These are phyloP conservation scores for Umbilicus rupestris DNA, from an alignment of 164 flowering plant genomes.

Conservation along the genomic window DNA sequence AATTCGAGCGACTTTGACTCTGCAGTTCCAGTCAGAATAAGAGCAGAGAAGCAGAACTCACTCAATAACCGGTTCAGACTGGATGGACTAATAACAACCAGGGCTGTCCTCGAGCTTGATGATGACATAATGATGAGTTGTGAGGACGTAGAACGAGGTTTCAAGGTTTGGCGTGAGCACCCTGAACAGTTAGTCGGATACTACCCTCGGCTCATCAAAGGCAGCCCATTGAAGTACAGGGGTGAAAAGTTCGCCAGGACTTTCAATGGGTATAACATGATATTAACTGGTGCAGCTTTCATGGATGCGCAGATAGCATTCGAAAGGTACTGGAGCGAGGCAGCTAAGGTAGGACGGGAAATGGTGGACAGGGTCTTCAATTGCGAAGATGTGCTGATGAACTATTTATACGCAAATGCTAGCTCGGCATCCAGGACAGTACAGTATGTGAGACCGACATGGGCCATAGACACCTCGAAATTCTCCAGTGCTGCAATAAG, in stretches of 20 bases:
- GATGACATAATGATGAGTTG: slow-evolving; percentile 98
- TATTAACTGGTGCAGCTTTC: slow-evolving; percentile 91
- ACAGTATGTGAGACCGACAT: slow-evolving; percentile 76
- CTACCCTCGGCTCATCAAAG: slow-evolving; percentile 64
- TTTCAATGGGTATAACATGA: slow-evolving; percentile 70
- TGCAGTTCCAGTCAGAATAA: slow-evolving; percentile 68
- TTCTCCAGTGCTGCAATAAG: slow-evolving; percentile 81
- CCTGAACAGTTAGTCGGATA: slow-evolving; percentile 86
- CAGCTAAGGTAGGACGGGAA: slow-evolving; percentile 55
- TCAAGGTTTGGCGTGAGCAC: slow-evolving; percentile 76
- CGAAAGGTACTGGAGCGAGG: slow-evolving; percentile 63
- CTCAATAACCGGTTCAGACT: slow-evolving; percentile 72
- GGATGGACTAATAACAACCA: slow-evolving; percentile 58
- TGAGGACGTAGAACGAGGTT: slow-evolving; percentile 79
- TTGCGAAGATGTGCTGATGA: slow-evolving; percentile 87
- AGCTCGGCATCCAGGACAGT: slow-evolving; percentile 47
- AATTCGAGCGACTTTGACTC: slow-evolving; percentile 56
- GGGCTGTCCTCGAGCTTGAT: slow-evolving; percentile 88
- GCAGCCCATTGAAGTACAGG: slow-evolving; percentile 53
- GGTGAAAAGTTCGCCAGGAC: slow-evolving; percentile 73
- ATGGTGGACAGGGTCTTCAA: slow-evolving; percentile 65
- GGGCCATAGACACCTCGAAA: slow-evolving; percentile 86
- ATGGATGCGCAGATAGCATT: slow-evolving; percentile 52
- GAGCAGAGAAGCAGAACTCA: slow-evolving; percentile 66
- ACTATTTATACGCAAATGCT: slow-evolving; percentile 72